phyloP scores from a whole-genome alignment of 208 protist species.

The Angomonas ambiguus region DNA sequence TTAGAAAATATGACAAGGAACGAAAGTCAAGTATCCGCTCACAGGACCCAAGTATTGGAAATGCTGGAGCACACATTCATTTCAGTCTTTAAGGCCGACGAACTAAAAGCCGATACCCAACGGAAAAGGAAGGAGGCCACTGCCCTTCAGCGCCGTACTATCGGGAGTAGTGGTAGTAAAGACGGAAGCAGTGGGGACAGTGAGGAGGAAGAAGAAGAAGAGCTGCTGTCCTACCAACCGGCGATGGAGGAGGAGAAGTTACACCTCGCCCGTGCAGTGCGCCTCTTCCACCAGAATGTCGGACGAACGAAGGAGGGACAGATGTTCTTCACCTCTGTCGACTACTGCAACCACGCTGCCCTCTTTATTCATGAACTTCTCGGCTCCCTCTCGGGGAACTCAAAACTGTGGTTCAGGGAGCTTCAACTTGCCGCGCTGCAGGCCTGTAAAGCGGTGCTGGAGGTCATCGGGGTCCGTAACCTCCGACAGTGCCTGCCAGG shows the following conservation, averaged over 20 bases:
- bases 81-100: conserved; percentile 35
- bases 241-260: conserved; percentile 75
- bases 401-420: conserved; percentile 66
- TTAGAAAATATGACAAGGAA: conserved; percentile 30
- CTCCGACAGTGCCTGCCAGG: conserved; percentile 69
- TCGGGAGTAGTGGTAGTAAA: too few species aligned
- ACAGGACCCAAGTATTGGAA: conserved; percentile 33
- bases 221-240: conserved; percentile 5
- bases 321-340: background rate
- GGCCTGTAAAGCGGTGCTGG: conserved; percentile 54
- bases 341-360: conserved; percentile 67
- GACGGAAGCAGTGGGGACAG: background rate
- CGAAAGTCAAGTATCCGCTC: conserved; percentile 32
- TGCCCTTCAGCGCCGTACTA: too few species aligned
- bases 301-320: conserved; percentile 32
- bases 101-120: background rate
- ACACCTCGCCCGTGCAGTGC: conserved; percentile 43
- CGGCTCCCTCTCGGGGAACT: conserved; percentile 61
- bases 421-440: conserved; percentile 61
- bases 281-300: conserved; percentile 44
- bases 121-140: background rate
- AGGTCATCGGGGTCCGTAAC: conserved; percentile 45
- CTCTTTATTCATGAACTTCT: conserved; percentile 85
- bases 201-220: conserved; percentile 3
- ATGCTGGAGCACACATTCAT: conserved; percentile 73